These are phyloP conservation scores for Cadophora luteo-olivacea DNA, from an alignment of 2,329 filamentous ascomycete species.

Conservation along the genomic window DNA sequence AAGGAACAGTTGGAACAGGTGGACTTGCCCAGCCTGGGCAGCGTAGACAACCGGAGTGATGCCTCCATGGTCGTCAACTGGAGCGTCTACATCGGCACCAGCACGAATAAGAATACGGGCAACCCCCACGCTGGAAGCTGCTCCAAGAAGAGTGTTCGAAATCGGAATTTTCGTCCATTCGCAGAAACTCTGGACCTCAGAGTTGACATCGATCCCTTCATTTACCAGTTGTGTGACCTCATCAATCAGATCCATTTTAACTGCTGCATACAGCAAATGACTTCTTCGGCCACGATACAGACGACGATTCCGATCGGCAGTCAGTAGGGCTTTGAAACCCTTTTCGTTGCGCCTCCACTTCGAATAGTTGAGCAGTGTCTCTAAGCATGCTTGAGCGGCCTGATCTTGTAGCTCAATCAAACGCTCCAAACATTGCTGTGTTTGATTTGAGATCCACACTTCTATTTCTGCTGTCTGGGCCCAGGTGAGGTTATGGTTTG, in stretches of 20 bases:
- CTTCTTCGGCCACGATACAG: background rate
- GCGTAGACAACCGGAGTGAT: slow-evolving; percentile 13
- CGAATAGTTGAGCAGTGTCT: background rate
- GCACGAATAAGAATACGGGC: slow-evolving; percentile 57
- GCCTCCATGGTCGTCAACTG: background rate
- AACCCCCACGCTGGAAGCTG: slow-evolving; percentile 17
- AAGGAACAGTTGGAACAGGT: slow-evolving; percentile 25
- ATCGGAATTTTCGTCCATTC: too few relatives aligned
- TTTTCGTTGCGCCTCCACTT: background rate
- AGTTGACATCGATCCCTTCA: slow-evolving; percentile 14
- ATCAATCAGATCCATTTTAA: background rate
- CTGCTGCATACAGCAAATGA: background rate
- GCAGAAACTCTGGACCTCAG: background rate
- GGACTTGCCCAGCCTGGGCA: slow-evolving; percentile 8
- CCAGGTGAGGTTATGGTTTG: background rate
- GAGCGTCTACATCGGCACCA: slow-evolving; percentile 47
- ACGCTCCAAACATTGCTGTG: background rate
- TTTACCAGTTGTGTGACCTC: background rate
- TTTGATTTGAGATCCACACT: background rate
- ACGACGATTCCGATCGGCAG: background rate
- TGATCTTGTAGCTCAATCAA: background rate
- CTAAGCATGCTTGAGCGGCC: background rate
- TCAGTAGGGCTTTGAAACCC: background rate
- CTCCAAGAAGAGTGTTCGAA: background rate
- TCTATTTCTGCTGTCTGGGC: background rate